Evolutionary conservation across 495 filamentous ascomycete species (phyloP), one percentile per base, ranked within the genome.

Genomic region (Annulohypoxylon moriforme): DNA sequence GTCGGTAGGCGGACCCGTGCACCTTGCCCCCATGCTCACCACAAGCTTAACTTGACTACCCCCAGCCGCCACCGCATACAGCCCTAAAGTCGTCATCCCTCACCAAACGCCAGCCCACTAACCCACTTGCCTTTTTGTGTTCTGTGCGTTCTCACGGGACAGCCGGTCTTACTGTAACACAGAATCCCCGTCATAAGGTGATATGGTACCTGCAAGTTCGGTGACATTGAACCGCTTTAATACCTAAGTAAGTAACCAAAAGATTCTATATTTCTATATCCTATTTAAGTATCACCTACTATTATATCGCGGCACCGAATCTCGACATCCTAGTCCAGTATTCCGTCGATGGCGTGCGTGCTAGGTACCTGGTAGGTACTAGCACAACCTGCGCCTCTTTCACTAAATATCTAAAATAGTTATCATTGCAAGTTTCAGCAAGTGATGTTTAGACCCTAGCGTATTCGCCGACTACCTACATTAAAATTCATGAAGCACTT

Each of bases 1-100:
- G 29, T 53, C 60, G 25, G 25, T 67, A 68, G 69, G 69, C 69
- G 60, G 53, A 72, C 46, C 52, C 55, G 64, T 68, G 55, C 60
- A 72, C 69, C 69, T 68, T 47, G 64, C 69, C 64, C 64, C 61
- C 66, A 68, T 57, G 33, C 14, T 16, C 29, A 16, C 25, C 40
- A 33, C 46, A 69, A 63, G 67, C 58, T 67, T 63, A 34, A 67
- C 58, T 61, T 29, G 31, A 62, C 58, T 60, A 27, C 58, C 50
- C 52, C 42, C 29, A 18, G 56, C 36, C 40, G 40, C 56, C 49
- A 68, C 47, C 56, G 3, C 36, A 44, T 53, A 38, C 42, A 60
- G 31, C 24, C 36, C 22, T 53, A 38, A 27, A 44, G 31, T 14
- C 47, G 49, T 44, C n/a, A 29, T 36, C 36, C 25, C 52, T 66